phyloP scores from a whole-genome alignment of 371 early-diverging fungal genomes.

The Circinella minor region DNA sequence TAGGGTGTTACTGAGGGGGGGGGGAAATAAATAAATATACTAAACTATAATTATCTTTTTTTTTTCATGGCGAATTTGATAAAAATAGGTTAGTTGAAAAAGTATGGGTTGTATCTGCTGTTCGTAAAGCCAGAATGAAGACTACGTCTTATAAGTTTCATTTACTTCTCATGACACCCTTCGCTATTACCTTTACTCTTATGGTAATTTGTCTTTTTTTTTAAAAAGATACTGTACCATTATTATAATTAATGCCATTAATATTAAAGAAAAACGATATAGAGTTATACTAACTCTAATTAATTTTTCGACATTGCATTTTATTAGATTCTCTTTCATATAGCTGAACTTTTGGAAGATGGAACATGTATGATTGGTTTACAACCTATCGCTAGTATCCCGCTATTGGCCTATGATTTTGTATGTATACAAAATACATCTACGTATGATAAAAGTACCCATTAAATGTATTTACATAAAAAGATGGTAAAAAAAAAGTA shows the following conservation, averaged over 20 bases:
- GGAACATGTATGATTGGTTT: conserved; percentile 56
- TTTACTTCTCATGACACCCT: conserved; percentile 41
- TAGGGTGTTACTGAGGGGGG: too few relatives aligned
- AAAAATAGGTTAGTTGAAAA: conserved; percentile 31
- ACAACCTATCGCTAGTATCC: conserved; percentile 47
- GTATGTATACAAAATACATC: conserved; percentile 27
- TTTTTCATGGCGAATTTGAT: too few relatives aligned
- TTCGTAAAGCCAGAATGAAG: conserved; percentile 34
- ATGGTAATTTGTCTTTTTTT: conserved; percentile 35
- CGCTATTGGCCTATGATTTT: conserved; percentile 53
- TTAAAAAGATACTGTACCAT: background rate
- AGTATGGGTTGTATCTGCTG: conserved; percentile 45
- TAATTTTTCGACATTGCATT: conserved; percentile 21
- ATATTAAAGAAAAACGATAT: too few relatives aligned
- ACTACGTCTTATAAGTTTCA: conserved; percentile 49
- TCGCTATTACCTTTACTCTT: conserved; percentile 45
- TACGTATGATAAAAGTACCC: too few relatives aligned
- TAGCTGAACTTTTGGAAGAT: conserved; percentile 34
- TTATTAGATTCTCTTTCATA: conserved; percentile 46
- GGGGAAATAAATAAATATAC: too few relatives aligned
- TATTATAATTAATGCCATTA: too few relatives aligned
- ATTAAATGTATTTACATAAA: background rate
- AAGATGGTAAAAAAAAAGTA: too few relatives aligned
- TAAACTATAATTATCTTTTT: too few relatives aligned
- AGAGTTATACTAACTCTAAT: background rate